These are phyloP conservation scores for Geranium incanum DNA, from an alignment of 441 rosid species.

Conservation along the genomic window DNA sequence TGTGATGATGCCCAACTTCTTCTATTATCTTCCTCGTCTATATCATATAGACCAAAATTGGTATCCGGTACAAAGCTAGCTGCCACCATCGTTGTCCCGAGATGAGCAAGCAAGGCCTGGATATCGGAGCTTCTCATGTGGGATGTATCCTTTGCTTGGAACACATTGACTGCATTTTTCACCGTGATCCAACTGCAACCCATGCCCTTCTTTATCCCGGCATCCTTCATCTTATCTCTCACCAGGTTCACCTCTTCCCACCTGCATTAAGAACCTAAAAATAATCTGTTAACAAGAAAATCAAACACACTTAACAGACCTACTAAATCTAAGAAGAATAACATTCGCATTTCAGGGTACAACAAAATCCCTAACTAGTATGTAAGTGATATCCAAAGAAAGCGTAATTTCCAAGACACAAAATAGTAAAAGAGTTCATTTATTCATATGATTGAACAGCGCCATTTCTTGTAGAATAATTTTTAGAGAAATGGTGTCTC, in stretches of 20 bases:
- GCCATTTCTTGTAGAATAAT: not conserved
- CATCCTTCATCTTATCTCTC: conserved; percentile 60
- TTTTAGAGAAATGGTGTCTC: not conserved
- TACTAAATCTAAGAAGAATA: not conserved
- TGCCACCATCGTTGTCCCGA: conserved; percentile 39
- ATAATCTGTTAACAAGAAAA: conserved; percentile 12
- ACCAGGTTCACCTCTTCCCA: conserved; percentile 77
- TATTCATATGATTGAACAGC: not conserved
- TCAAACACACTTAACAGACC: not conserved
- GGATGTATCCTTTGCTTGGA: conserved; percentile 79
- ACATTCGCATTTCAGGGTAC: not conserved
- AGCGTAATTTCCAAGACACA: not conserved
- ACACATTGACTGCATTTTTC: conserved; percentile 56
- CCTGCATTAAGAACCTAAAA: conserved; percentile 29
- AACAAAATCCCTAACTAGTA: too few species aligned
- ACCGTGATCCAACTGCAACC: conserved; percentile 84
- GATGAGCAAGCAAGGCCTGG: conserved; percentile 43
- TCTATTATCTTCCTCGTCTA: conserved; percentile 83
- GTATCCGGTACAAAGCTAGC: conserved; percentile 62
- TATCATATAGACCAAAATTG: conserved; percentile 53
- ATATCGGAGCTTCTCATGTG: conserved; percentile 60
- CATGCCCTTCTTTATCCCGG: conserved; percentile 67
- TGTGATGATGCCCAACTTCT: conserved; percentile 38
- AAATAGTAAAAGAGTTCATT: not conserved
- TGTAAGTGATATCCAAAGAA: too few species aligned